Percentiles rank a stretch among this genome's conserved stretches.
Evolutionary conservation across 768 basidiomycete genomes (phyloP).

Genomic region (Suillus lakei): DNA sequence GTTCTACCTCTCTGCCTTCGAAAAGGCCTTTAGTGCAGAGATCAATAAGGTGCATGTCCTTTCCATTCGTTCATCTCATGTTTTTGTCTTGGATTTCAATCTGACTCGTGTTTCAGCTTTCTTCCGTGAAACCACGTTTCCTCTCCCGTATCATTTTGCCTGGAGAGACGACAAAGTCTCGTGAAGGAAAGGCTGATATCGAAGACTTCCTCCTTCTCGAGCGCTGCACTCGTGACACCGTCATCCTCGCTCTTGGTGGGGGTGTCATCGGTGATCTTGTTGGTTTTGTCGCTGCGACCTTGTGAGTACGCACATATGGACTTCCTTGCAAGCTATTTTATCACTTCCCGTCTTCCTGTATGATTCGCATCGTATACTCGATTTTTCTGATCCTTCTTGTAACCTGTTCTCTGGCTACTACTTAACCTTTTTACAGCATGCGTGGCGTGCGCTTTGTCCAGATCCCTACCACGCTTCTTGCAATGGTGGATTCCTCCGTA

Average conservation of each 20-base stretch:
- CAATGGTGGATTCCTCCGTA: conserved; percentile 98
- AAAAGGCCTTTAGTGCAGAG: conserved; percentile 61
- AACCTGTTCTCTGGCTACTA: neutral
- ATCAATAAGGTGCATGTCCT: conserved; percentile 26
- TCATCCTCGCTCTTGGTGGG: conserved; percentile 92
- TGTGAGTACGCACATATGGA: conserved; percentile 56
- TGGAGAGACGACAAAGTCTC: conserved; percentile 91
- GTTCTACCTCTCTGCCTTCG: conserved; percentile 74
- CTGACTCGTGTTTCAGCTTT: conserved; percentile 1
- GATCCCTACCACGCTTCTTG: conserved; percentile 94
- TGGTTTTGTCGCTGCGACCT: conserved; percentile 96
- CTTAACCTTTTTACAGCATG: conserved; percentile 68
- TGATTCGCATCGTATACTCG: neutral
- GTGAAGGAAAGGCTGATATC: conserved; percentile 89
- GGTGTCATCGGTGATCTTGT: conserved; percentile 97
- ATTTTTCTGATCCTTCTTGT: conserved; percentile 4
- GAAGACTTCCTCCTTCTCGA: conserved; percentile 92
- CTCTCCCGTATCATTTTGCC: conserved; percentile 81
- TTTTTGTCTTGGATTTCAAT: neutral
- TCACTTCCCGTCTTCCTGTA: conserved; percentile 1
- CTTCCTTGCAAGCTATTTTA: neutral
- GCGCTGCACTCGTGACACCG: conserved; percentile 90
- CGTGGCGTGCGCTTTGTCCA: conserved; percentile 95
- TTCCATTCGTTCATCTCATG: neutral
- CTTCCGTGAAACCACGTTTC: conserved; percentile 59